Percentiles rank a stretch among this genome's conserved stretches.
Conservation (phyloP, 73 alveolate genomes). For the Uronychia binucleata region DNA sequence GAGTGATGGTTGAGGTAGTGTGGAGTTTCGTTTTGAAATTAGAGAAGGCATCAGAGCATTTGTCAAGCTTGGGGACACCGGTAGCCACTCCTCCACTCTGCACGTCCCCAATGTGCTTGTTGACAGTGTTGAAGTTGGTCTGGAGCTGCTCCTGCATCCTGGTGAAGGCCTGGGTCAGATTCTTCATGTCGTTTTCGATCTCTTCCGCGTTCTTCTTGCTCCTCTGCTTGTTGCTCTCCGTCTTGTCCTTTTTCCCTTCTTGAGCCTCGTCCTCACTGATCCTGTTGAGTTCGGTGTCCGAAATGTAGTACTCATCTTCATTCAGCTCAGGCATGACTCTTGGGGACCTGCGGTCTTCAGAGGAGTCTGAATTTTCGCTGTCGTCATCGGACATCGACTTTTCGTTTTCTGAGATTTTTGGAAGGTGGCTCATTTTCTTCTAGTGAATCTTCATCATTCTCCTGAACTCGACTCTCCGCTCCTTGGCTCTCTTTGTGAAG, state of each 20-base stretch:
- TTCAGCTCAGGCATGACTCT: constrained; percentile 8
- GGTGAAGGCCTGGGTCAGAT: constrained; percentile 31
- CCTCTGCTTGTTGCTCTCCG: constrained; percentile 30
- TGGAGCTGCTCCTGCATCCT: constrained; percentile 35
- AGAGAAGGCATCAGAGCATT: not conserved
- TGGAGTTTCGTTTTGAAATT: not conserved
- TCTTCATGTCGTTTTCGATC: constrained; percentile 28
- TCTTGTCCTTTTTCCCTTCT: constrained; percentile 2
- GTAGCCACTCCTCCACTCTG: constrained; percentile 15
- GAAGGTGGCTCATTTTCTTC: constrained; percentile 14
- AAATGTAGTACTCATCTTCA: constrained; percentile 33
- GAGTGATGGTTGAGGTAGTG: too few species aligned
- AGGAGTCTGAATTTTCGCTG: not conserved
- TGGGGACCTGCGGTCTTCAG: constrained; percentile 1
- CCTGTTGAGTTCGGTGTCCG: constrained; percentile 18
- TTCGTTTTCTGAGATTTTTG: not conserved
- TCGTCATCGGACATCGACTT: constrained; percentile 5
- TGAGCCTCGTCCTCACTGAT: constrained; percentile 14
- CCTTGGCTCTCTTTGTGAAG: constrained; percentile 32
- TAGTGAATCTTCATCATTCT: constrained; percentile 24
- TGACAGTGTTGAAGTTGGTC: constrained; percentile 30
- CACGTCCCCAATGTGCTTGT: constrained; percentile 36
- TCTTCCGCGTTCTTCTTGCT: constrained; percentile 40
- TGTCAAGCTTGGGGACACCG: constrained; percentile 22
- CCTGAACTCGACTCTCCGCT: constrained; percentile 53